Conservation (phyloP, 371 early-diverging fungal genomes). For the Mortierella sp. region DNA sequence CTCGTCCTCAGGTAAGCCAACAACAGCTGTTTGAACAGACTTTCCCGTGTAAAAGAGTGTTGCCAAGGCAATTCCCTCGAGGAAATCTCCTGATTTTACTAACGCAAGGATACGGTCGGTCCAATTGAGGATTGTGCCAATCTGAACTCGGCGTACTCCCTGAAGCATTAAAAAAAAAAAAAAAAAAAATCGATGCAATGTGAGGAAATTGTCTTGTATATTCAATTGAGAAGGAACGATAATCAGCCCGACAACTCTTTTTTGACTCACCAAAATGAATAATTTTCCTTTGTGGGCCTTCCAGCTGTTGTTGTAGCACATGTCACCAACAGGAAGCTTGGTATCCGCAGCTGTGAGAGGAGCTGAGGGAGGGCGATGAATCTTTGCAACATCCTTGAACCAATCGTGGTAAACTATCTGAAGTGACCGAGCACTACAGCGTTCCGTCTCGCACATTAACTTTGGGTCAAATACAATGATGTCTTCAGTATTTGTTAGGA, state of each 20-base stretch:
- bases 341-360: conserved; percentile 16
- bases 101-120: conserved; percentile 78
- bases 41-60: conserved; percentile 74
- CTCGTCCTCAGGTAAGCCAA: conserved; percentile 78
- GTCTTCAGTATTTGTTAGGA: conserved; percentile 74
- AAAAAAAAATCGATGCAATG: not conserved
- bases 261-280: conserved; percentile 68
- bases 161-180: conserved; percentile 15
- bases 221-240: not conserved
- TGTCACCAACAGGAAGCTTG: conserved; percentile 59
- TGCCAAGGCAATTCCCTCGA: conserved; percentile 75
- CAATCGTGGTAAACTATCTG: conserved; percentile 76
- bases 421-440: conserved; percentile 63
- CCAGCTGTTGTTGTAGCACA: conserved; percentile 79
- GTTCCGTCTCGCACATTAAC: conserved; percentile 70
- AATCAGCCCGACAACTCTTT: too few relatives aligned
- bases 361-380: conserved; percentile 20
- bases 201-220: not conserved
- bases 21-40: conserved; percentile 68
- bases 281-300: conserved; percentile 74
- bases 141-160: conserved; percentile 72
- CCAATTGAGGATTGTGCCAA: conserved; percentile 81
- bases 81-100: conserved; percentile 76
- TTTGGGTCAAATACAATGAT: conserved; percentile 77
- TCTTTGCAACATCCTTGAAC: conserved; percentile 57